Conservation (phyloP, 2,329 filamentous ascomycete genomes). For the Claviceps sp. region DNA sequence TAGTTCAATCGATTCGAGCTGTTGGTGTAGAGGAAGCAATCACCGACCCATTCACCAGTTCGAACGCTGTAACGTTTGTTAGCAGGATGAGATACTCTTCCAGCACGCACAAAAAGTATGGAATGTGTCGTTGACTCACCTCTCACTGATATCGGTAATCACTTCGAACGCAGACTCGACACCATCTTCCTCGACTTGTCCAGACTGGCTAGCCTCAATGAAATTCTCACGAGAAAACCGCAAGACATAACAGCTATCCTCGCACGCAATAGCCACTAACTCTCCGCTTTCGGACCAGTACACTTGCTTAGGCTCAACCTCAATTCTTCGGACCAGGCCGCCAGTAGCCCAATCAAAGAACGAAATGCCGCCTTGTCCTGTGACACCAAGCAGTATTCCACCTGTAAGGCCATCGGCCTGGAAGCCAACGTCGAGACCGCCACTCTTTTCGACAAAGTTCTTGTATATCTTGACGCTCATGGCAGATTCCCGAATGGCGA, state of each 20-base stretch:
- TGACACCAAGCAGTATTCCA: conserved; percentile 83
- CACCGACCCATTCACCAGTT: conserved; percentile 94
- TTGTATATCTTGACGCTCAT: conserved; percentile 96
- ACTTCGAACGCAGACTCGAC: conserved; percentile 95
- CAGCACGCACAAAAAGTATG: not conserved
- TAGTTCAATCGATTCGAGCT: conserved; percentile 94
- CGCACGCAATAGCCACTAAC: conserved; percentile 81
- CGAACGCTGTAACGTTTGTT: conserved; percentile 48
- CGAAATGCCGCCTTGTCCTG: conserved; percentile 85
- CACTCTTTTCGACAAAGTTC: conserved; percentile 87
- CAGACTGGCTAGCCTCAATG: conserved; percentile 66
- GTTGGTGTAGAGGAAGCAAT: conserved; percentile 99
- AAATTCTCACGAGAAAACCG: conserved; percentile 86
- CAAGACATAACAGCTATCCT: conserved; percentile 89
- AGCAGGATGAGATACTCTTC: not conserved
- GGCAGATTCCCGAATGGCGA: conserved; percentile 86
- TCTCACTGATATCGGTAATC: conserved; percentile 89
- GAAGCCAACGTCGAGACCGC: conserved; percentile 87
- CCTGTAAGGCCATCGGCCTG: conserved; percentile 84
- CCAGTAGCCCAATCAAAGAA: conserved; percentile 95
- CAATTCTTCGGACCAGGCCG: conserved; percentile 79
- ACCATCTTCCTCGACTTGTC: conserved; percentile 75
- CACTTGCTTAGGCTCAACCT: conserved; percentile 60
- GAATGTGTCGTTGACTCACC: conserved; percentile 29
- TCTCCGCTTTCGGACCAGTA: conserved; percentile 98